A percentile compares a stretch with the other conserved stretches of the same genome.
Conservation (phyloP, 2,329 filamentous ascomycete species). For the Colletotrichum endophyticum region DNA sequence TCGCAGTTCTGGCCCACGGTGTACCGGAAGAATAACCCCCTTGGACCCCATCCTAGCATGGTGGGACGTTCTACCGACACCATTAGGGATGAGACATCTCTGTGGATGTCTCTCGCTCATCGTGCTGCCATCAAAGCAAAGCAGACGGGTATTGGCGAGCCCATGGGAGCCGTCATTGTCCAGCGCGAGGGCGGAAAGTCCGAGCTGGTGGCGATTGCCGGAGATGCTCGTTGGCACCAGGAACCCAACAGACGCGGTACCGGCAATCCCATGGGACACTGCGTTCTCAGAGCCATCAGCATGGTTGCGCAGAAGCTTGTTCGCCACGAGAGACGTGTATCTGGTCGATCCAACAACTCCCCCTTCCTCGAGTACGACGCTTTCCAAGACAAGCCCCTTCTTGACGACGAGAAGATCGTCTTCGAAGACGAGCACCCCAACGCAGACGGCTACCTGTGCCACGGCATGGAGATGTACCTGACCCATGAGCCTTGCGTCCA, state of each 20-base stretch:
- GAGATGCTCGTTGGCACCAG: conserved; percentile 74
- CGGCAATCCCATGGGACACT: conserved; percentile 80
- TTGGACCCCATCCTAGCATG: conserved; percentile 81
- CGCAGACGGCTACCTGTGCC: conserved; percentile 88
- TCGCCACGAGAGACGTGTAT: conserved; percentile 53
- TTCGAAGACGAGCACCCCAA: conserved; percentile 69
- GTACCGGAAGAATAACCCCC: conserved; percentile 86
- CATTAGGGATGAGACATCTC: conserved; percentile 65
- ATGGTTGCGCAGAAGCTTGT: conserved; percentile 77
- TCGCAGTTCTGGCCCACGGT: conserved; percentile 82
- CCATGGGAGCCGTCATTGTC: conserved; percentile 77
- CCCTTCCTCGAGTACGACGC: conserved; percentile 61
- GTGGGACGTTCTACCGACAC: conserved; percentile 73
- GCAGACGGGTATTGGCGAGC: conserved; percentile 65
- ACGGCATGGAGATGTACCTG: conserved; percentile 90
- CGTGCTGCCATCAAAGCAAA: conserved; percentile 66
- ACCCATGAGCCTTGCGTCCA: conserved; percentile 97
- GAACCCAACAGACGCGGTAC: conserved; percentile 51
- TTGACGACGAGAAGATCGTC: conserved; percentile 67
- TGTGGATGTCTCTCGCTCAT: conserved; percentile 73
- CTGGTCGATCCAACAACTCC: conserved; percentile 34
- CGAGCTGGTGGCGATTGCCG: conserved; percentile 73
- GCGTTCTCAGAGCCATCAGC: conserved; percentile 78
- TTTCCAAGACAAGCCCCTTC: conserved; percentile 72
- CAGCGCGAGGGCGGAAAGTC: conserved; percentile 60